phyloP scores from a whole-genome alignment of 352 stramenopile genomes.

The Phytophthora kernoviae region DNA sequence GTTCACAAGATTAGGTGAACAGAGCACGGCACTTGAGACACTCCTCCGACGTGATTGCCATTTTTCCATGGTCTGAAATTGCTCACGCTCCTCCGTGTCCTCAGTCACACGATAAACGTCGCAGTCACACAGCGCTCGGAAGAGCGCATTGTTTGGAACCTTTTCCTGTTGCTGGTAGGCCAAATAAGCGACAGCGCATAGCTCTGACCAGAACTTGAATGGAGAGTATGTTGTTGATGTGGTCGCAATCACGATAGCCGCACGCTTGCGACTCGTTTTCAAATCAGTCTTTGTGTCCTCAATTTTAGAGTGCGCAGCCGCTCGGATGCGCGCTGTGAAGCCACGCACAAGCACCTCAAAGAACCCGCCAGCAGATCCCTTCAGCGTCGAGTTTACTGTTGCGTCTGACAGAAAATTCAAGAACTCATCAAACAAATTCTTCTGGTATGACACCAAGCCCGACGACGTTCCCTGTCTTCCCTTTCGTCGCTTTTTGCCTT shows the following conservation, averaged over 20 bases:
- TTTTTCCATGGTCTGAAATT: conserved; percentile 80
- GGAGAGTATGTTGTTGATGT: conserved; percentile 78
- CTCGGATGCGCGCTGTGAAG: conserved; percentile 65
- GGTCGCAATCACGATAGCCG: conserved; percentile 74
- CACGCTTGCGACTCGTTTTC: conserved; percentile 79
- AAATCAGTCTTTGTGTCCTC: conserved; percentile 71
- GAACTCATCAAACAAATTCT: conserved; percentile 80
- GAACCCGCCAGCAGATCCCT: conserved; percentile 58
- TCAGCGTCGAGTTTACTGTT: conserved; percentile 33
- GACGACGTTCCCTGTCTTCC: conserved; percentile 26
- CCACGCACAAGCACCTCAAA: conserved; percentile 67
- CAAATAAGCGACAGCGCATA: conserved; percentile 64
- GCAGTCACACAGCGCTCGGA: conserved; percentile 60
- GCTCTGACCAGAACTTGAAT: conserved; percentile 89
- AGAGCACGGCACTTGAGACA: conserved; percentile 69
- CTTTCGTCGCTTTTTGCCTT: conserved; percentile 58
- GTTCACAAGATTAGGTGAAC: conserved; percentile 80
- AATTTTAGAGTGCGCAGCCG: conserved; percentile 65
- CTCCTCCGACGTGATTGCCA: conserved; percentile 26
- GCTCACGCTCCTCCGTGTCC: conserved; percentile 80
- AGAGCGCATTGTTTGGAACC: conserved; percentile 49
- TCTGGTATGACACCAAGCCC: conserved; percentile 76
- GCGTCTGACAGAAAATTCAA: conserved; percentile 55
- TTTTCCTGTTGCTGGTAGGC: conserved; percentile 43
- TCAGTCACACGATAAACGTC: conserved; percentile 89